Percentiles rank a stretch among this genome's conserved stretches.
Conservation (phyloP, 441 rosid genomes). For the Arabidopsis lyrata region DNA sequence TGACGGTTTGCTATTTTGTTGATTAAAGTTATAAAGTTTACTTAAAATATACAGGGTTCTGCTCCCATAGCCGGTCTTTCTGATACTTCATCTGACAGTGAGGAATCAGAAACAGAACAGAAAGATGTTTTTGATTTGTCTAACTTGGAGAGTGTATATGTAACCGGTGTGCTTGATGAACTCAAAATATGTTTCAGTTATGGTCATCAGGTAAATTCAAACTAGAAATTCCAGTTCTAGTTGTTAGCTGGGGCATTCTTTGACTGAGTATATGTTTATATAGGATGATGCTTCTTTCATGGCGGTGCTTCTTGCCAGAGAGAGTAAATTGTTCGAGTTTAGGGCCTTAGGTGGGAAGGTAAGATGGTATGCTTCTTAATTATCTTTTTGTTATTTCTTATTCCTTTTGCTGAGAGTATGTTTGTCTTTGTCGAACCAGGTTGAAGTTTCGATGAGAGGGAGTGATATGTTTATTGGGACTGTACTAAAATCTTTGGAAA, state of each 20-base stretch:
- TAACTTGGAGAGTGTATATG: slow-evolving; percentile 68
- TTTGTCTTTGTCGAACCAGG: slow-evolving; percentile 57
- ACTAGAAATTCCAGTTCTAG: slow-evolving; percentile 32
- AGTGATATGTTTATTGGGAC: slow-evolving; percentile 92
- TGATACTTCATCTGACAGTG: slow-evolving; percentile 88
- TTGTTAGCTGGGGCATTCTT: slow-evolving; percentile 42
- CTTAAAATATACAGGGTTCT: slow-evolving; percentile 62
- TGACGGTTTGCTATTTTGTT: slow-evolving; percentile 19
- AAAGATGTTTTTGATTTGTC: slow-evolving; percentile 53
- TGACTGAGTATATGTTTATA: slow-evolving; percentile 46
- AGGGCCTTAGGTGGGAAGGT: slow-evolving; percentile 99
- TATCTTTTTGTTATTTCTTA: slow-evolving; percentile 31
- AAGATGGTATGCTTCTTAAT: slow-evolving; percentile 35
- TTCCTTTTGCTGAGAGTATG: slow-evolving; percentile 34
- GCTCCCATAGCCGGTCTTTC: slow-evolving; percentile 88
- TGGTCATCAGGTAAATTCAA: slow-evolving; percentile 62
- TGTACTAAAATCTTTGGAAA: slow-evolving; percentile 89
- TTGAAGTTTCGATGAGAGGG: slow-evolving; percentile 82
- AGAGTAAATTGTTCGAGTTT: slow-evolving; percentile 78
- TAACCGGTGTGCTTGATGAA: slow-evolving; percentile 95
- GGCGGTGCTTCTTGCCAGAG: slow-evolving; percentile 85
- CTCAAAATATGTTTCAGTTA: slow-evolving; percentile 83
- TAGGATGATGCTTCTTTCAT: slow-evolving; percentile 72
- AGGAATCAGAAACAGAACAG: slow-evolving; percentile 73
- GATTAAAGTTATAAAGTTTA: slow-evolving; percentile 16